Evolutionary conservation across 768 basidiomycete genomes (phyloP).

Genomic region (Xerocomellus intermedius): DNA sequence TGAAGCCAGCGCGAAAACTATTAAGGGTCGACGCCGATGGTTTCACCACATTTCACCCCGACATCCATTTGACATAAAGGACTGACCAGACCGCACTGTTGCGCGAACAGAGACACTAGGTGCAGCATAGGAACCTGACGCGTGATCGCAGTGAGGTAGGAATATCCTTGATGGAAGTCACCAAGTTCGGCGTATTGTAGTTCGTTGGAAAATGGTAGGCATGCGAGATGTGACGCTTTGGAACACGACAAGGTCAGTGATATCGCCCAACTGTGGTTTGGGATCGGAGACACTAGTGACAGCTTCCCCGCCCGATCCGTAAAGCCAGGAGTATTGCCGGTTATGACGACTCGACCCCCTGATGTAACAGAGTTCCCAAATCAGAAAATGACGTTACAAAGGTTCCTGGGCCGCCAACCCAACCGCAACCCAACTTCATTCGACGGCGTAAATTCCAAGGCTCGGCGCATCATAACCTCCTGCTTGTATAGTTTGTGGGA

Average conservation of each 20-base stretch:
- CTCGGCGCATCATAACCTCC: constrained; percentile 32
- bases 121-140: too few species aligned
- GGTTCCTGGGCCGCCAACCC: not conserved
- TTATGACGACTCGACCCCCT: not conserved
- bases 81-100: too few species aligned
- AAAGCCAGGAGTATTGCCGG: too few species aligned
- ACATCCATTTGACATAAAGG: not conserved
- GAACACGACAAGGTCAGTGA: not conserved
- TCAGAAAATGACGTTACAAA: constrained; percentile 4
- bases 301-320: not conserved
- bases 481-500: constrained; percentile 29
- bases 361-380: not conserved
- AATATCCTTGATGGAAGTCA: not conserved
- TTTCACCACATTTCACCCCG: not conserved
- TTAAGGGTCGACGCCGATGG: not conserved
- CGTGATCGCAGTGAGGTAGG: not conserved
- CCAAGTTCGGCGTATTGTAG: not conserved
- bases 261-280: not conserved
- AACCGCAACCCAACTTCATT: constrained; percentile 7
- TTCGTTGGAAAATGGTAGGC: not conserved
- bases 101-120: not conserved
- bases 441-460: constrained; percentile 33
- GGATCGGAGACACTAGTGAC: not conserved
- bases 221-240: not conserved
- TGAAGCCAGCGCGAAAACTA: not conserved